Evolutionary conservation across 768 basidiomycete species (phyloP).

Genomic region (Cantharellus cinnabarinus): DNA sequence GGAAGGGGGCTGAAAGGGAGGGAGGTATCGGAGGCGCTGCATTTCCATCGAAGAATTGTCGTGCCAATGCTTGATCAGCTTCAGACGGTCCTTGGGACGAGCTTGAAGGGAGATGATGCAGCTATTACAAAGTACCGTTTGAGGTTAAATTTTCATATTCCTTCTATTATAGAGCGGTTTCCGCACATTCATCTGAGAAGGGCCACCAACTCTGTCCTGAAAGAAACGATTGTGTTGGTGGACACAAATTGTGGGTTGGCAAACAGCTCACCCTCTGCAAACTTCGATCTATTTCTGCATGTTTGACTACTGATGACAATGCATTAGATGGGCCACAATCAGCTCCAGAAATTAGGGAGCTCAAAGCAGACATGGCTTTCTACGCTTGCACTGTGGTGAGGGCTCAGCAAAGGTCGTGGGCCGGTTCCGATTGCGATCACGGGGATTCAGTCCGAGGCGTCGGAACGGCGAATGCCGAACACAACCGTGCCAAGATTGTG

Average conservation of each 20-base stretch:
- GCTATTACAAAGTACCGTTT: conserved; percentile 20
- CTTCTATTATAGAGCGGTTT: not conserved
- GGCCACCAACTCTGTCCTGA: conserved; percentile 31
- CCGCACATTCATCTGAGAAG: conserved; percentile 6
- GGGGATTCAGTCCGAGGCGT: too few relatives aligned
- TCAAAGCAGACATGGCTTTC: not conserved
- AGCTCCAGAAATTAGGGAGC: conserved; percentile 26
- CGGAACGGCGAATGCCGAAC: too few relatives aligned
- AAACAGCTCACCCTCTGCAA: conserved; percentile 48
- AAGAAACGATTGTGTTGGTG: not conserved
- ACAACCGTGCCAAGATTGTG: too few relatives aligned
- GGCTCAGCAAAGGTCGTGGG: too few relatives aligned
- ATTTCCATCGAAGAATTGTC: conserved; percentile 41
- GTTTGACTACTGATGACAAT: conserved; percentile 72
- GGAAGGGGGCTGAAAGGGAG: conserved; percentile 7
- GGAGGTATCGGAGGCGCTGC: conserved; percentile 18
- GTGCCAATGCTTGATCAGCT: conserved; percentile 53
- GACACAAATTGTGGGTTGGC: not conserved
- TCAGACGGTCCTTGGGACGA: conserved; percentile 29
- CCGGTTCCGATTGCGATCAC: too few relatives aligned
- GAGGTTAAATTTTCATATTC: not conserved
- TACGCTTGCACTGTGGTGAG: too few relatives aligned
- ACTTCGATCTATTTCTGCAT: conserved; percentile 74
- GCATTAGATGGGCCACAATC: conserved; percentile 84
- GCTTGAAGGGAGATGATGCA: conserved; percentile 56